These are phyloP conservation scores for Graphilbum fragrans DNA, from an alignment of 2,329 filamentous ascomycete genomes.

Conservation along the genomic window DNA sequence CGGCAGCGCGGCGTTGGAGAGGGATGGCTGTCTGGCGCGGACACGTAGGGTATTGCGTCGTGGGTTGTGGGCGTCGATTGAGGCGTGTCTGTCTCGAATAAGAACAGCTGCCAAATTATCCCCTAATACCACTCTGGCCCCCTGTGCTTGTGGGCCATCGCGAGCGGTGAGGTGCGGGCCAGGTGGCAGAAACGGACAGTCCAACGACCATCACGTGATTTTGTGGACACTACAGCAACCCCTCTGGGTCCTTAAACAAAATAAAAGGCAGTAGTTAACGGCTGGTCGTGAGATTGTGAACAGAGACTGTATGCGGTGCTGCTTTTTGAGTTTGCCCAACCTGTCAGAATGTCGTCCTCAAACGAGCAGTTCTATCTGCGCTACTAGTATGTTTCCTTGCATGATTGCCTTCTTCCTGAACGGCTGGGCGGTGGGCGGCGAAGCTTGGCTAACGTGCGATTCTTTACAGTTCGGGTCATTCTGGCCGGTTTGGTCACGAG, in stretches of 20 bases:
- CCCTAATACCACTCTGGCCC: conserved; percentile 4
- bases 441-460: not conserved
- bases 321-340: too few relatives aligned
- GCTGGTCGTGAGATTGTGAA: too few relatives aligned
- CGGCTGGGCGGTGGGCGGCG: too few relatives aligned
- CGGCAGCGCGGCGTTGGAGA: not conserved
- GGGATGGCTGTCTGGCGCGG: not conserved
- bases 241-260: too few relatives aligned
- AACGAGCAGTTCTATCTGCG: conserved; percentile 88
- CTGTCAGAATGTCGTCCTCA: conserved; percentile 49
- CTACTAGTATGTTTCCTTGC: conserved; percentile 71
- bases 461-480: conserved; percentile 73
- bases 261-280: not conserved
- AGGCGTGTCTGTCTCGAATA: conserved; percentile 1
- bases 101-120: conserved; percentile 12
- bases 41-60: not conserved
- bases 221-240: not conserved
- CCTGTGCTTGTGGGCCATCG: conserved; percentile 4
- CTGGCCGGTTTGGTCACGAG: conserved; percentile 94
- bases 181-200: conserved; percentile 9
- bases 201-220: not conserved
- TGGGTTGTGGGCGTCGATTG: not conserved
- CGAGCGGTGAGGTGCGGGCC: conserved; percentile 10
- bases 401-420: too few relatives aligned
- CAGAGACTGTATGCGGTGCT: too few relatives aligned